These are phyloP conservation scores for Trichoderma sp. DNA, from an alignment of 2,329 filamentous ascomycete species.

Conservation along the genomic window DNA sequence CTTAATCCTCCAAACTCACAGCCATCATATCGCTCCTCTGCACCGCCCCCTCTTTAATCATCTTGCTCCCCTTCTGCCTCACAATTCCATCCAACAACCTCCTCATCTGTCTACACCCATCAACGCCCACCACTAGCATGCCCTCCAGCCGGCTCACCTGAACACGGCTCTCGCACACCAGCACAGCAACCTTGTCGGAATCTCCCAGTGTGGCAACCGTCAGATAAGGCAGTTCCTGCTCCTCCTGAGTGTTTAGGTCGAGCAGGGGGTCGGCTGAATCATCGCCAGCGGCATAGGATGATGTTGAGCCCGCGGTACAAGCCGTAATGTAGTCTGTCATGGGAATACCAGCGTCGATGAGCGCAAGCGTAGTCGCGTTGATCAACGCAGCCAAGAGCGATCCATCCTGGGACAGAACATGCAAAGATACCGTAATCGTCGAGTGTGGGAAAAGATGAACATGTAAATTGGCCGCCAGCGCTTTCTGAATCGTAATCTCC, in stretches of 20 bases:
- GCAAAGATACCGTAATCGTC: conserved; percentile 77
- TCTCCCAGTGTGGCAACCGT: conserved; percentile 79
- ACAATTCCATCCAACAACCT: conserved; percentile 79
- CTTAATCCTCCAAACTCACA: conserved; percentile 49
- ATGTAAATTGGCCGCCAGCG: conserved; percentile 75
- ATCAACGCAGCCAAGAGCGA: conserved; percentile 84
- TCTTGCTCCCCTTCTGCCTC: conserved; percentile 63
- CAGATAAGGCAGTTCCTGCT: conserved; percentile 83
- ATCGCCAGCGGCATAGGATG: conserved; percentile 61
- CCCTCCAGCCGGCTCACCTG: conserved; percentile 78
- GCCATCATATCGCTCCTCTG: conserved; percentile 48
- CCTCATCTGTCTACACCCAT: conserved; percentile 85
- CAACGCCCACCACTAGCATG: conserved; percentile 88
- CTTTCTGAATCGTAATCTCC: conserved; percentile 72
- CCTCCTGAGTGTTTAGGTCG: conserved; percentile 75
- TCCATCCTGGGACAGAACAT: conserved; percentile 87
- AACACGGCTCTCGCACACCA: conserved; percentile 87
- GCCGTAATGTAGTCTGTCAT: conserved; percentile 91
- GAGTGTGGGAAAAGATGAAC: conserved; percentile 86
- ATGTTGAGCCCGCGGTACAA: conserved; percentile 80
- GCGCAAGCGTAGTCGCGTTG: conserved; percentile 86
- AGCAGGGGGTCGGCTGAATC: conserved; percentile 73
- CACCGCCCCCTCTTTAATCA: conserved; percentile 56
- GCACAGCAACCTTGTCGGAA: conserved; percentile 70
- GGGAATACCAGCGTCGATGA: conserved; percentile 91